Conservation (phyloP, 768 basidiomycete species). For the Neoboletus magnificus region DNA sequence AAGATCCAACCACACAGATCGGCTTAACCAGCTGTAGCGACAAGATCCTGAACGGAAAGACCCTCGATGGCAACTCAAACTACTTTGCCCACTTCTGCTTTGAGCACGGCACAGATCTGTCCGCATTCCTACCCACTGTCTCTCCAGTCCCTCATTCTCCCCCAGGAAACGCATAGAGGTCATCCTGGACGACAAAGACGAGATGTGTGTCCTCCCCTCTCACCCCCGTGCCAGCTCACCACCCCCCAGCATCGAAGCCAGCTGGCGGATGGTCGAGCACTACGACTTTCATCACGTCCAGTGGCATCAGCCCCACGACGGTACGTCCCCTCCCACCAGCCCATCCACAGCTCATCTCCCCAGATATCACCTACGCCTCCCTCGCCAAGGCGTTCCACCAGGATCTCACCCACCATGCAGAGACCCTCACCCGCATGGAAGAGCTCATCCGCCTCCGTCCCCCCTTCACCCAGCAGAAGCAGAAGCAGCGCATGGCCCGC, state of each 20-base stretch:
- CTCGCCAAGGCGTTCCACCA: conserved; percentile 83
- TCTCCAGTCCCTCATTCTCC: not conserved
- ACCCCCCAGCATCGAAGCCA: conserved; percentile 70
- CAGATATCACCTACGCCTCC: conserved; percentile 84
- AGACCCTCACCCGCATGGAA: conserved; percentile 73
- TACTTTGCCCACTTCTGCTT: conserved; percentile 89
- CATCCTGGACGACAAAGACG: conserved; percentile 84
- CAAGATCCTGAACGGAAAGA: conserved; percentile 92
- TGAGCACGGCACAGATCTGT: conserved; percentile 81
- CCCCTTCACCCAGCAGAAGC: conserved; percentile 59
- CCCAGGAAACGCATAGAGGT: conserved; percentile 84
- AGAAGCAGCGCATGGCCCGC: conserved; percentile 73
- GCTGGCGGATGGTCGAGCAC: conserved; percentile 68
- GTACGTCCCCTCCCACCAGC: conserved; percentile 37
- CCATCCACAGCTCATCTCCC: not conserved
- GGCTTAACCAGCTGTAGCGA: conserved; percentile 47
- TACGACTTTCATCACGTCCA: conserved; percentile 91
- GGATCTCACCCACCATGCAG: conserved; percentile 66
- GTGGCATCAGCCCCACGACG: conserved; percentile 90
- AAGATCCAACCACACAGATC: no score
- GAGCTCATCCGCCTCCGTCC: conserved; percentile 54
- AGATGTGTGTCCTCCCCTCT: conserved; percentile 51
- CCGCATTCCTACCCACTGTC: no score
- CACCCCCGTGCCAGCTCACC: not conserved
- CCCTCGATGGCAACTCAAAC: conserved; percentile 78